Conservation (phyloP, 169 alveolate genomes). For the Condylostoma magnum region DNA sequence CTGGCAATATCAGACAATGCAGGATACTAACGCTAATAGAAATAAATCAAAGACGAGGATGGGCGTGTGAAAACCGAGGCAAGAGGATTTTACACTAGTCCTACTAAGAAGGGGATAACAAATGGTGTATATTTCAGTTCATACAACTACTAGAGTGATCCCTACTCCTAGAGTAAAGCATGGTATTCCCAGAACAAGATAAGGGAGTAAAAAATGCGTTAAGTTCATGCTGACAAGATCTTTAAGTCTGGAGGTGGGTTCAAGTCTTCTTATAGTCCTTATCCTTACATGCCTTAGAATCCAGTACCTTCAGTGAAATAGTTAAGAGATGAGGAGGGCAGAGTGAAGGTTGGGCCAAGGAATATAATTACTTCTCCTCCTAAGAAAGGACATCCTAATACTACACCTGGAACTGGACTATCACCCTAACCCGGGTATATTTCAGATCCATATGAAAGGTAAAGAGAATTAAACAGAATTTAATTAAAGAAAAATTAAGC, state of each 20-base stretch:
- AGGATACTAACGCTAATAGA: background rate
- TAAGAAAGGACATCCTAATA: background rate
- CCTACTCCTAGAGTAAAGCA: background rate
- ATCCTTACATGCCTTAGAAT: background rate
- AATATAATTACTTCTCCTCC: constrained; percentile 22
- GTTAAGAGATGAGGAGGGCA: background rate
- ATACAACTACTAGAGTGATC: background rate
- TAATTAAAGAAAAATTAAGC: constrained; percentile 13
- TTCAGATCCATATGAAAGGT: constrained; percentile 18
- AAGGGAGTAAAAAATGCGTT: background rate
- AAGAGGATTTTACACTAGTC: background rate
- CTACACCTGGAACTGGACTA: constrained; percentile 6
- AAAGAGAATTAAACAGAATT: background rate
- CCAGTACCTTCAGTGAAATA: constrained; percentile 14
- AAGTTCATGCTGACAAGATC: background rate
- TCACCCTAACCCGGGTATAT: background rate
- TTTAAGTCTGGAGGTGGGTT: constrained; percentile 13
- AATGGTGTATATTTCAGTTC: constrained; percentile 14
- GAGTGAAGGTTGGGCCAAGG: constrained; percentile 3
- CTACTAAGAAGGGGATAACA: constrained; percentile 9
- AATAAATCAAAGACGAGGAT: background rate
- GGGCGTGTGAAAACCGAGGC: constrained; percentile 19
- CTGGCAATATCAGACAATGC: constrained; percentile 10
- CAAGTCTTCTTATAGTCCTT: background rate
- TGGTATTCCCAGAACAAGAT: background rate